A percentile compares a stretch with the other conserved stretches of the same genome.
Conservation (phyloP, 257 asterid genomes). For the Anisodus acutangulus region DNA sequence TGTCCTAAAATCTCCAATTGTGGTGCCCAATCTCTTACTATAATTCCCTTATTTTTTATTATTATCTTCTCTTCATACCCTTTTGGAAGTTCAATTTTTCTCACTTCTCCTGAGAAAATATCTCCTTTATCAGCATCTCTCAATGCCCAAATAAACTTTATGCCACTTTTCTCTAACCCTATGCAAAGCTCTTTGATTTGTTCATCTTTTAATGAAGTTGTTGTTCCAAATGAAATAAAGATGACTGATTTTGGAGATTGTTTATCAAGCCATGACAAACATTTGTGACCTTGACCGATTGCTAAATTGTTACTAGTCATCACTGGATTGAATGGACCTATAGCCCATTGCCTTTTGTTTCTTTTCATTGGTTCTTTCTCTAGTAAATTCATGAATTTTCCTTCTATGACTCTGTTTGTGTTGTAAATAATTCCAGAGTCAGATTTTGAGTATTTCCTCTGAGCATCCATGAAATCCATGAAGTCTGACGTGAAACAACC, state of each 20-base stretch:
- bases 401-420: conserved; percentile 58
- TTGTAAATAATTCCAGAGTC: conserved; percentile 67
- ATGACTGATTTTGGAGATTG: conserved; percentile 46
- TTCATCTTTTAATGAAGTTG: conserved; percentile 44
- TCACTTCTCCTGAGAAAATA: background rate
- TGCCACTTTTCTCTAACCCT: conserved; percentile 48
- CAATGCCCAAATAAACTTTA: conserved; percentile 53
- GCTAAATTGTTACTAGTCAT: background rate
- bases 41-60: conserved; percentile 43
- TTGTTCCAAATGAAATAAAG: conserved; percentile 57
- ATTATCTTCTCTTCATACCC: conserved; percentile 52
- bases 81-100: conserved; percentile 30
- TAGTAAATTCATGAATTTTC: conserved; percentile 49
- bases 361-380: conserved; percentile 41
- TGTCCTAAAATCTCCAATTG: conserved; percentile 61
- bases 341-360: conserved; percentile 58
- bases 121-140: conserved; percentile 52
- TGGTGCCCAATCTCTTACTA: conserved; percentile 65
- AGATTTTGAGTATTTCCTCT: conserved; percentile 39
- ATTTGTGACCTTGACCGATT: conserved; percentile 36
- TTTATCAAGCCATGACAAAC: conserved; percentile 56
- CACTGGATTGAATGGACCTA: conserved; percentile 76
- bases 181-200: conserved; percentile 51
- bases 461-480: conserved; percentile 40
- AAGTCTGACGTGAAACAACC: conserved; percentile 59